phyloP scores from a whole-genome alignment of 2,329 filamentous ascomycete species.

The Proliferodiscus dingleyae region DNA sequence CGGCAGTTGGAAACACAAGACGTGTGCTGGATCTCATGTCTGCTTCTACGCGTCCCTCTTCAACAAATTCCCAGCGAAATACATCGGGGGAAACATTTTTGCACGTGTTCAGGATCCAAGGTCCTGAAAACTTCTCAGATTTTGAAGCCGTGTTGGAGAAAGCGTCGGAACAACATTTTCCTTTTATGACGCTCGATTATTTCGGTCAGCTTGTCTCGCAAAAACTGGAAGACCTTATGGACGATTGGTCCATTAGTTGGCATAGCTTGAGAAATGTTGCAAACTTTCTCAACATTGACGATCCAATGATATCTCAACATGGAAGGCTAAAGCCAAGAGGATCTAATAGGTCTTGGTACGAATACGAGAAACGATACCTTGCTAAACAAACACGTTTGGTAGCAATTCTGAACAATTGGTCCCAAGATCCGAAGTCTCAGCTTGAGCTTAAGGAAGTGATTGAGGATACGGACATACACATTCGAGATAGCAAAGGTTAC shows the following conservation, averaged over 20 bases:
- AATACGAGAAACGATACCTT: no score
- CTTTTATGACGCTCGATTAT: background rate
- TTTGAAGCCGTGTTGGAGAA: background rate
- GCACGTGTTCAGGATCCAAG: background rate
- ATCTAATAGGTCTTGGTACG: no score
- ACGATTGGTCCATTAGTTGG: background rate
- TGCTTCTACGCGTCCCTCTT: background rate
- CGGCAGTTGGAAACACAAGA: background rate
- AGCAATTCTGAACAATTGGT: background rate
- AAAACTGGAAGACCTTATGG: background rate
- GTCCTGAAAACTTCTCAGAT: background rate
- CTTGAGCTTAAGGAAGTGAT: background rate
- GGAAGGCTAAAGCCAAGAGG: no score
- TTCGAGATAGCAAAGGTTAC: conserved; percentile 1
- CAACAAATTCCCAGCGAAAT: background rate
- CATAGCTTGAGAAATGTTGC: background rate
- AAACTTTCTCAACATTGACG: background rate
- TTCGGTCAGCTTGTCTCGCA: background rate
- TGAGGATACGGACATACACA: background rate
- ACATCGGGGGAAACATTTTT: background rate
- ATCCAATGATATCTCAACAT: no score
- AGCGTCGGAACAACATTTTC: background rate
- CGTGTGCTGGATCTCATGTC: background rate
- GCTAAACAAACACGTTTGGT: background rate
- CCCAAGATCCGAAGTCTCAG: background rate